Percentiles rank a stretch among this genome's conserved stretches.
Conservation (phyloP, 2,329 filamentous ascomycete species). For the Aspergillus sclerotialis region DNA sequence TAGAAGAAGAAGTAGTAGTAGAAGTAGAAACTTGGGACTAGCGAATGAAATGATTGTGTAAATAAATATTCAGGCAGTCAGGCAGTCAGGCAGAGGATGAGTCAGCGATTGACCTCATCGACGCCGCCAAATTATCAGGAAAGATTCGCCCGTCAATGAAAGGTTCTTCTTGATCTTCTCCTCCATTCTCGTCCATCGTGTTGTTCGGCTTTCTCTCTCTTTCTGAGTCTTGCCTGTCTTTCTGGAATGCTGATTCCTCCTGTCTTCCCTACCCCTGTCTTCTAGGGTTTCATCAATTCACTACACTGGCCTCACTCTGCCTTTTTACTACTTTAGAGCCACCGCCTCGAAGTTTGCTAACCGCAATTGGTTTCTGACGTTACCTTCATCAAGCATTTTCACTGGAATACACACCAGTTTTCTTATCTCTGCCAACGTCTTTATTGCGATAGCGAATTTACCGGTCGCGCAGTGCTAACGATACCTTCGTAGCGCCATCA, state of each 20-base stretch:
- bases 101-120: constrained; percentile 20
- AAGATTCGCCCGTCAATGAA: too few relatives aligned
- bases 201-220: too few relatives aligned
- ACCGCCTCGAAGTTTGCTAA: not conserved
- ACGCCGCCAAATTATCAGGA: constrained; percentile 8
- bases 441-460: too few relatives aligned
- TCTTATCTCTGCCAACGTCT: too few relatives aligned
- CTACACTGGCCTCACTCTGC: not conserved
- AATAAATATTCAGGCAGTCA: constrained; percentile 14
- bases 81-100: constrained; percentile 12
- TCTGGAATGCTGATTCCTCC: not conserved
- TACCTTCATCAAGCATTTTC: not conserved
- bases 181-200: too few relatives aligned
- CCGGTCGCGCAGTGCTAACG: too few relatives aligned
- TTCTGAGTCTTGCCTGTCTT: not conserved
- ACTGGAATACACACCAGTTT: not conserved
- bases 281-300: not conserved
- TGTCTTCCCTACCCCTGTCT: constrained; percentile 4
- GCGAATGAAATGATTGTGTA: constrained; percentile 2
- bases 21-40: too few relatives aligned
- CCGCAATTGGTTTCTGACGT: not conserved
- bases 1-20: too few relatives aligned
- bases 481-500: too few relatives aligned
- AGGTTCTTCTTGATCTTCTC: too few relatives aligned
- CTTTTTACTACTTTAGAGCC: not conserved